Base-by-base conservation (phyloP, 169 alveolate genomes). In the Perkinsus marinus region DNA sequence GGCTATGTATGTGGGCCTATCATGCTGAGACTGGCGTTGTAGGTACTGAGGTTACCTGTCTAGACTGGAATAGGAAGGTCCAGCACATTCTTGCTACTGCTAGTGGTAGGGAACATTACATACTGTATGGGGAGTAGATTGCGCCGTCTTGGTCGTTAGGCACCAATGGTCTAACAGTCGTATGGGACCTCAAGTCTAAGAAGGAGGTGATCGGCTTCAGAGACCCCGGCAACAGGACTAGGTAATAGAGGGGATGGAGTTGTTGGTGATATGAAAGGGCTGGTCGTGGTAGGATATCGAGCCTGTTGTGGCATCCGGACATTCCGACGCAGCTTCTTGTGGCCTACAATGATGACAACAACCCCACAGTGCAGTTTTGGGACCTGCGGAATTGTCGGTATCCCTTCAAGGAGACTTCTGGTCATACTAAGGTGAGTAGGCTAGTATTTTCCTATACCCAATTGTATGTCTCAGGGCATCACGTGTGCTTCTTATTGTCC, bases 351-450 rank as follows among this genome's bases (percentile, higher is more conserved):
- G 94, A 93, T 43, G 94, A 93, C 39, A 93, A 93, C 89, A 93
- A 93, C 41, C 94, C 94, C 0, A 91, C 94, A 0, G 92, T 93
- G 36, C 94, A 93, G 68, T 39, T 93, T 22, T 93, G 94, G 94
- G 94, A 93, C 90, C 92, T 93, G 30, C 89, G 94, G 7, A 93
- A 93, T 39, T 92, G 91, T 22, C 92, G 93, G 0, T 93, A 93
- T 41, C 94, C 94, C 37, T 93, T 93, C 43, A 93, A 93, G 90
- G 94, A 93, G 41, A 91, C 94, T 5, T 57, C 79, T 0, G 79
- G 79, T 5, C 79, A 57, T 30, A 57, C 79, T 57, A 57, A 57
- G 79, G 79, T 57, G 79, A 26, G 30, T 16, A 13, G 79, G 79
- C 34, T 13, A 2, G 5, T 57, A 26, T 13, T 57, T 57, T 13